Percentiles rank a stretch among this genome's conserved stretches.
Evolutionary conservation across 805 yeast genomes (phyloP).

Genomic region (Candida michaelii): DNA sequence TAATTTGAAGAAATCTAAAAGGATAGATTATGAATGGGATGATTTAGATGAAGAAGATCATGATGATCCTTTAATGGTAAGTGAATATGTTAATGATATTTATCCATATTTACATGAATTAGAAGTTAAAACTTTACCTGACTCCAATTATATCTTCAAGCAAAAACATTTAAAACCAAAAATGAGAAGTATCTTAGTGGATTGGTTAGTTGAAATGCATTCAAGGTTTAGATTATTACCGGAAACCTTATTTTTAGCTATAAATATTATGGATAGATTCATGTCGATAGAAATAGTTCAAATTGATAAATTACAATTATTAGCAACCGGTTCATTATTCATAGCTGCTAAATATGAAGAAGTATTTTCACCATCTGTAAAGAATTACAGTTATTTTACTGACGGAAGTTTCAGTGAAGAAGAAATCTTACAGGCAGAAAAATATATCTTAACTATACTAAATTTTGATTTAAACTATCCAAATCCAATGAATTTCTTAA

Average conservation of each 20-base stretch:
- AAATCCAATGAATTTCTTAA: conserved; percentile 84
- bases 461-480: conserved; percentile 80
- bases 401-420: conserved; percentile 82
- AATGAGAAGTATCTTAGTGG: conserved; percentile 85
- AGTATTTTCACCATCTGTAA: conserved; percentile 81
- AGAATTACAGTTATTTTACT: conserved; percentile 83
- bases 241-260: conserved; percentile 80
- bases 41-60: conserved; percentile 69
- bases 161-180: conserved; percentile 72
- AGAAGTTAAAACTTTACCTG: conserved; percentile 73
- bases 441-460: conserved; percentile 68
- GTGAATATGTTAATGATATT: conserved; percentile 87
- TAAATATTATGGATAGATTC: conserved; percentile 85
- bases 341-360: conserved; percentile 94
- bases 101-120: conserved; percentile 74
- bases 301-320: conserved; percentile 75
- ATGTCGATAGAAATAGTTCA: conserved; percentile 72
- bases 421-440: conserved; percentile 81
- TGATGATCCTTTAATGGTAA: conserved; percentile 81
- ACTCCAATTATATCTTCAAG: conserved; percentile 61
- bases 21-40: conserved; percentile 59
- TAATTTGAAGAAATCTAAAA: conserved; percentile 37
- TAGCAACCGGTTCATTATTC: conserved; percentile 82
- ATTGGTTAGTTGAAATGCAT: conserved; percentile 92
- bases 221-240: conserved; percentile 78